Conservation (phyloP, 2,329 filamentous ascomycete species). For the Hymenoscyphus fructigenus region DNA sequence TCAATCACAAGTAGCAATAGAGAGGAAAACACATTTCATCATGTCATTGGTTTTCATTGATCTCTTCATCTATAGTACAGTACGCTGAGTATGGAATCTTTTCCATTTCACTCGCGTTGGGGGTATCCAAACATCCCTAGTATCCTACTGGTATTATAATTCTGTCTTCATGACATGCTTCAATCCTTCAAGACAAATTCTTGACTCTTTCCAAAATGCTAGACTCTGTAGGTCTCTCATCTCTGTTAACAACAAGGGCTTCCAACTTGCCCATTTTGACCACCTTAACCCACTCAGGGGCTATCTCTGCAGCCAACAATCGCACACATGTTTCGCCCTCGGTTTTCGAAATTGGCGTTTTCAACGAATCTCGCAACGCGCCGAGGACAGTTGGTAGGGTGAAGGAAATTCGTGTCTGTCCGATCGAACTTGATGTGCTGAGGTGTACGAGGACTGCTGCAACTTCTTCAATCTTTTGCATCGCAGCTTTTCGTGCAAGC, state of each 20-base stretch:
- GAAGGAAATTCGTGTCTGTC: constrained; percentile 61
- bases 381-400: constrained; percentile 61
- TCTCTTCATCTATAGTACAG: background rate
- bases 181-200: constrained; percentile 18
- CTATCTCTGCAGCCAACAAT: constrained; percentile 46
- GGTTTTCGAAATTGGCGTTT: constrained; percentile 44
- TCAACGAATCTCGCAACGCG: constrained; percentile 66
- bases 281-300: constrained; percentile 50
- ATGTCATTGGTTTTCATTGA: constrained; percentile 6
- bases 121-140: constrained; percentile 16
- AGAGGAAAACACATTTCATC: constrained; percentile 13
- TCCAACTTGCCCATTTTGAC: constrained; percentile 45
- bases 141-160: background rate
- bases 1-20: constrained; percentile 14
- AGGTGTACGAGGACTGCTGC: constrained; percentile 67
- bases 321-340: constrained; percentile 49
- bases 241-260: constrained; percentile 45
- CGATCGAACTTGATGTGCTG: constrained; percentile 50
- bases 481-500: constrained; percentile 60
- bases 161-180: background rate
- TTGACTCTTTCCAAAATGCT: constrained; percentile 31
- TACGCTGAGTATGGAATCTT: background rate
- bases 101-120: background rate
- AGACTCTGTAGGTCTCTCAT: constrained; percentile 30
- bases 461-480: constrained; percentile 68